Evolutionary conservation across 805 yeast species (phyloP).

Genomic region (Yarrowia divulgata): DNA sequence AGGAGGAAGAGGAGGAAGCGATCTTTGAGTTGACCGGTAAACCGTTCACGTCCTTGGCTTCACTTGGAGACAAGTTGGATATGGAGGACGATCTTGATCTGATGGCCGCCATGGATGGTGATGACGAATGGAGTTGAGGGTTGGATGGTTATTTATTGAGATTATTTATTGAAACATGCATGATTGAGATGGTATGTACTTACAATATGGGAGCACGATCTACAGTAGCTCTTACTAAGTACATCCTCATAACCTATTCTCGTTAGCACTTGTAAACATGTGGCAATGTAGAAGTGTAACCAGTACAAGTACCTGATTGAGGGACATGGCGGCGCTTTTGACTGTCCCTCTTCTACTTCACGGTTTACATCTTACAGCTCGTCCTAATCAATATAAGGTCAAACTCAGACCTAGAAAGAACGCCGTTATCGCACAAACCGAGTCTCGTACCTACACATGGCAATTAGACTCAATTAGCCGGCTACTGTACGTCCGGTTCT

Average conservation of each 20-base stretch:
- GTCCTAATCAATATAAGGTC: too few relatives aligned
- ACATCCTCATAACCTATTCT: too few relatives aligned
- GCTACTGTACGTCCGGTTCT: too few relatives aligned
- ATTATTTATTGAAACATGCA: not conserved
- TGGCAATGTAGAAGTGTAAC: too few relatives aligned
- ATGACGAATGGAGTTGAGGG: not conserved
- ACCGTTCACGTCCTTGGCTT: slow-evolving; percentile 15
- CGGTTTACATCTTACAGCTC: too few relatives aligned
- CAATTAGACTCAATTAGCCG: not conserved
- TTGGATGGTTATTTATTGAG: not conserved
- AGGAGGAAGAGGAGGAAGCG: not conserved
- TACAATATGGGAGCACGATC: too few relatives aligned
- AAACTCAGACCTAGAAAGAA: not conserved
- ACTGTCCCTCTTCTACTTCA: too few relatives aligned
- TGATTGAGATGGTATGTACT: too few relatives aligned
- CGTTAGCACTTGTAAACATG: too few relatives aligned
- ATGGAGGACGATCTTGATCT: slow-evolving; percentile 24
- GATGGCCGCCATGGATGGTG: slow-evolving; percentile 21
- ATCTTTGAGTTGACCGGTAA: slow-evolving; percentile 18
- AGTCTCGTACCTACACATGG: not conserved
- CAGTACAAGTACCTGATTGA: too few relatives aligned
- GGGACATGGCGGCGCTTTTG: too few relatives aligned
- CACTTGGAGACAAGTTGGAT: slow-evolving; percentile 13
- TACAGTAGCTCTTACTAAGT: too few relatives aligned
- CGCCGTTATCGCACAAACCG: not conserved